Evolutionary conservation across 257 asterid genomes (phyloP).

Genomic region (Capsicum baccatum): DNA sequence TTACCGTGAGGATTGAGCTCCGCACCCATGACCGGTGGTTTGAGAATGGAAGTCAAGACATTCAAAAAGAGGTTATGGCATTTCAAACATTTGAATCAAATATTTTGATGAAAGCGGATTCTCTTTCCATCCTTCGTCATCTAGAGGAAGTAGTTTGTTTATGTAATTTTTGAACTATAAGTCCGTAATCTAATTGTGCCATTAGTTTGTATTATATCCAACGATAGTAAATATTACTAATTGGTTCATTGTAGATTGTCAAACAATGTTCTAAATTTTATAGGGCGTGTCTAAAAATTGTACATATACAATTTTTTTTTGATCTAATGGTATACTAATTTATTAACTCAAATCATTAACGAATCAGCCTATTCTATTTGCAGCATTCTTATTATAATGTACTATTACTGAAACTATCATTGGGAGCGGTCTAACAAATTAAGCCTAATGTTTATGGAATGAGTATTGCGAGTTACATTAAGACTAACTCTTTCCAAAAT

Average conservation of each 20-base stretch:
- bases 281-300: not conserved
- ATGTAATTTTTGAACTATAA: too few relatives aligned
- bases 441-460: not conserved
- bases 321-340: not conserved
- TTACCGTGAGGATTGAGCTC: too few relatives aligned
- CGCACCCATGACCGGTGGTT: too few relatives aligned
- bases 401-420: not conserved
- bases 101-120: too few relatives aligned
- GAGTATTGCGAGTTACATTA: not conserved
- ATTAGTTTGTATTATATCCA: not conserved
- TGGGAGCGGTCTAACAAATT: not conserved
- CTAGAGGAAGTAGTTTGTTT: not conserved
- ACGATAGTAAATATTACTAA: not conserved
- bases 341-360: not conserved
- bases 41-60: too few relatives aligned
- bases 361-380: not conserved
- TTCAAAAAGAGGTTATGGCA: too few relatives aligned
- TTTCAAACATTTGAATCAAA: too few relatives aligned
- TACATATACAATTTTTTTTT: not conserved
- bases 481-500: not conserved
- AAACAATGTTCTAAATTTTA: not conserved
- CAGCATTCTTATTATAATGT: not conserved
- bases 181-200: not conserved
- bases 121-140: too few relatives aligned
- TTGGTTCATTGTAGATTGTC: not conserved